These are phyloP conservation scores for Taphrina flavorubra DNA, from an alignment of 1,139 yeast genomes.

Conservation along the genomic window DNA sequence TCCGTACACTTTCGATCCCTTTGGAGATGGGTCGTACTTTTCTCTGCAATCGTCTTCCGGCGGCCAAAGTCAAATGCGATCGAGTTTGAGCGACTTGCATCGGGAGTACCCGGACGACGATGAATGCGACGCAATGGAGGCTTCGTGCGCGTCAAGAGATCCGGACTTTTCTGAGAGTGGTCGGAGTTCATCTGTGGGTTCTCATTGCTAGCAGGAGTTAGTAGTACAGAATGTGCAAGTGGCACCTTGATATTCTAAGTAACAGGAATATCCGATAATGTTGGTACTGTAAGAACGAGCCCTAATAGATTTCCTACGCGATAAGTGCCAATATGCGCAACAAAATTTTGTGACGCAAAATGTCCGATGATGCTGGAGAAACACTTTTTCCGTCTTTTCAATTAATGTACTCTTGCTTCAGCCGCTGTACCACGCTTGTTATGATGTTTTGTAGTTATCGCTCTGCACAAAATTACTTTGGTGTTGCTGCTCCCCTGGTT, in stretches of 20 bases:
- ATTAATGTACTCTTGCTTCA: constrained; percentile 22
- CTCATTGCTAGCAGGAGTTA: not conserved
- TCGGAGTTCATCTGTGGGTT: not conserved
- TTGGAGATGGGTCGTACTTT: constrained; percentile 5
- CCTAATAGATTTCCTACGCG: constrained; percentile 3
- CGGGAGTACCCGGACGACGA: not conserved
- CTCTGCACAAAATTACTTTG: constrained; percentile 10
- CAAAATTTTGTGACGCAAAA: constrained; percentile 6
- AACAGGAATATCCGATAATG: constrained; percentile 4
- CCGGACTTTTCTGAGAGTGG: not conserved
- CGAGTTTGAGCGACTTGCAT: not conserved
- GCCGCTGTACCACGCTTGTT: constrained; percentile 17
- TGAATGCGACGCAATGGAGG: not conserved
- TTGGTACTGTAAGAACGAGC: not conserved
- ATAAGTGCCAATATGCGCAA: constrained; percentile 10
- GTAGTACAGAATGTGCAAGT: not conserved
- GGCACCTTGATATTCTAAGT: not conserved
- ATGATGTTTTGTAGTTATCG: constrained; percentile 12
- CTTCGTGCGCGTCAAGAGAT: not conserved
- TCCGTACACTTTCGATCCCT: constrained; percentile 6
- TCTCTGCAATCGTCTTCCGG: not conserved
- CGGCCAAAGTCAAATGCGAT: not conserved
- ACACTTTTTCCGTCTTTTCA: constrained; percentile 24
- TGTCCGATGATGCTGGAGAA: constrained; percentile 12
- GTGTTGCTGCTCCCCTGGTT: constrained; percentile 14